Evolutionary conservation across 495 filamentous ascomycete genomes (phyloP), one percentile per base, ranked within the genome.

Genomic region (Chaetomium tenue): DNA sequence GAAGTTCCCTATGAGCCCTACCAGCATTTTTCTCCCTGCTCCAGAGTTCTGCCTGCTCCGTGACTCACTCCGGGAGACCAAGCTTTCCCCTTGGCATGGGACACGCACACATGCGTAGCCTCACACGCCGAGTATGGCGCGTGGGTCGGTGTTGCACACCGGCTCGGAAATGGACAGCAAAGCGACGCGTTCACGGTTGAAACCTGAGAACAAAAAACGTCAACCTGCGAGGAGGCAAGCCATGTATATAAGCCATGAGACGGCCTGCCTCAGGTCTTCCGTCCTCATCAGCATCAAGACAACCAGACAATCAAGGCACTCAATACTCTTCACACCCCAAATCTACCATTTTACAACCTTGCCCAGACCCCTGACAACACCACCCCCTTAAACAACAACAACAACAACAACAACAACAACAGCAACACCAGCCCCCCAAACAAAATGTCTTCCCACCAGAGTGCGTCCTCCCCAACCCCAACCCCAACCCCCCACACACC

Each of bases 341-440:
- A 15, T 15, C 30, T 9, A 50, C 26, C 46, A 39, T 18, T 33
- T 33, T 2, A 22, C 37, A 26, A 15, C 6, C 22, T 22, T 25
- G 33, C n/a, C 25, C 46, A 40, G 42, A 33, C 39, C 25, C 16
- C 16, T 18, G 18, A 18, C 64, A 60, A 22, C 63, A 63, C 20
- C 39, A 47, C 20, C 44, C 51, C 30, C 63, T 53, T 33, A 26
- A 63, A 42, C 64, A 58, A 39, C 65, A 63, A n/a, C n/a, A n/a
- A n/a, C n/a, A n/a, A n/a, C n/a, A n/a, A n/a, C n/a, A n/a, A n/a
- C n/a, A n/a, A n/a, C n/a, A n/a, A n/a, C n/a, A 63, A 42, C 64
- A 58, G 26, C 65, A 63, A 12, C 52, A 53, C 23, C 37, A 22
- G 18, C 33, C 20, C 57, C 26, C 0, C 39, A 25, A 33, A 16